Evolutionary conservation across 2,329 filamentous ascomycete species (phyloP).

Genomic region (Eurotiales sp.): DNA sequence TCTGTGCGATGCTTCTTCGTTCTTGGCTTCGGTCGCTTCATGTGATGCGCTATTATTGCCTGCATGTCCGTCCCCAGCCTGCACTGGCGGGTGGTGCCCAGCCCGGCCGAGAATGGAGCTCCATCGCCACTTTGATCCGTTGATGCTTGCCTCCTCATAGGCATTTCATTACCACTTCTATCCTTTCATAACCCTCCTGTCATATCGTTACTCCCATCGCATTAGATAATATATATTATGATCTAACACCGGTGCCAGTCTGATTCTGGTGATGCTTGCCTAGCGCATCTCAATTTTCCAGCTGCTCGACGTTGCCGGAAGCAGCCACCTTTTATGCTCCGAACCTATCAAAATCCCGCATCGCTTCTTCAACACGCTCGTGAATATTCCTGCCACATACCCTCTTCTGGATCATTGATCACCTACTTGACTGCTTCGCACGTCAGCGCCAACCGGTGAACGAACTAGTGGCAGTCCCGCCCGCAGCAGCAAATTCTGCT

Average conservation of each 20-base stretch:
- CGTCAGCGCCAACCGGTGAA: constrained; percentile 25
- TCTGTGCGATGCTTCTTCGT: background rate
- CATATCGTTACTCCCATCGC: background rate
- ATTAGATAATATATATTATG: too few relatives aligned
- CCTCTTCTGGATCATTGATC: constrained; percentile 8
- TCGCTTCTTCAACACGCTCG: background rate
- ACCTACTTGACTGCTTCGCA: constrained; percentile 23
- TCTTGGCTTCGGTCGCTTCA: background rate
- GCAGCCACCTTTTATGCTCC: constrained; percentile 8
- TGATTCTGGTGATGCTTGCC: background rate
- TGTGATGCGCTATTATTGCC: background rate
- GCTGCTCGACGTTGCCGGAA: constrained; percentile 4
- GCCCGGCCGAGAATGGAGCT: background rate
- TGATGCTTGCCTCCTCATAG: too few relatives aligned
- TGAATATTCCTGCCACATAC: background rate
- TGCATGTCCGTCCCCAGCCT: background rate
- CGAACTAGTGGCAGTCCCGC: too few relatives aligned
- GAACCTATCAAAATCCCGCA: constrained; percentile 4
- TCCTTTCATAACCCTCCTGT: too few relatives aligned
- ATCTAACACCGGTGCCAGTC: background rate
- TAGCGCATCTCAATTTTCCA: background rate
- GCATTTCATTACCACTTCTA: too few relatives aligned
- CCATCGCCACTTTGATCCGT: background rate
- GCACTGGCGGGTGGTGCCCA: background rate
- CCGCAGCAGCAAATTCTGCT: constrained; percentile 19